Evolutionary conservation across 805 yeast species (phyloP).

Genomic region (Kodamaea nitidulidarum): DNA sequence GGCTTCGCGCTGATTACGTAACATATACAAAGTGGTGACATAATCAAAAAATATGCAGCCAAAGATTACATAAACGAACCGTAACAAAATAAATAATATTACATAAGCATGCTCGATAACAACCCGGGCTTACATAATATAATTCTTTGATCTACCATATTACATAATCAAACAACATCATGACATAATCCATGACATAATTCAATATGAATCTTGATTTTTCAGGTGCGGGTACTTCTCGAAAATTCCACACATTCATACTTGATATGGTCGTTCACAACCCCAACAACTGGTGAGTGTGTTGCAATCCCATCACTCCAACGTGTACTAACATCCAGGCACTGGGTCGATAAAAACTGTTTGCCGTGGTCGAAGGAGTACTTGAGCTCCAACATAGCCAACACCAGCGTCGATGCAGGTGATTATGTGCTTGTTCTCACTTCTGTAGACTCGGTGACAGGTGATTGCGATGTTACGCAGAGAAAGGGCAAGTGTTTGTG

Average conservation of each 20-base stretch:
- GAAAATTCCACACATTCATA: conserved; percentile 6
- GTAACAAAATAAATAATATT: not conserved
- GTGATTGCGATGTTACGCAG: conserved; percentile 82
- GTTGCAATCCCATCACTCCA: not conserved
- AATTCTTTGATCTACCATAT: too few relatives aligned
- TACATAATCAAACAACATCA: not conserved
- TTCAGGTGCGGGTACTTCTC: conserved; percentile 3
- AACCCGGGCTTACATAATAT: too few relatives aligned
- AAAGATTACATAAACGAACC: too few relatives aligned
- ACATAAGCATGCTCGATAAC: not conserved
- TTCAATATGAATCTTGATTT: not conserved
- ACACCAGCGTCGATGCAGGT: conserved; percentile 25
- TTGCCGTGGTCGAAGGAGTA: conserved; percentile 59
- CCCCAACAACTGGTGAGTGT: conserved; percentile 61
- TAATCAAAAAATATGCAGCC: too few relatives aligned
- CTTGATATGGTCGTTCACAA: conserved; percentile 58
- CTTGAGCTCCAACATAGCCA: conserved; percentile 37
- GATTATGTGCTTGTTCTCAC: conserved; percentile 24
- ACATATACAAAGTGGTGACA: too few relatives aligned
- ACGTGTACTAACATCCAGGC: conserved; percentile 38
- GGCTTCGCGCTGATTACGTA: not conserved
- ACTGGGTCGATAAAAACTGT: conserved; percentile 69
- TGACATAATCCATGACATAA: conserved; percentile 1
- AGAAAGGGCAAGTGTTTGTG: conserved; percentile 79
- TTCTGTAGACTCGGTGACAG: conserved; percentile 43